phyloP scores from a whole-genome alignment of 1,139 yeast genomes.

The Yamadazyma pseudoaaseri region DNA sequence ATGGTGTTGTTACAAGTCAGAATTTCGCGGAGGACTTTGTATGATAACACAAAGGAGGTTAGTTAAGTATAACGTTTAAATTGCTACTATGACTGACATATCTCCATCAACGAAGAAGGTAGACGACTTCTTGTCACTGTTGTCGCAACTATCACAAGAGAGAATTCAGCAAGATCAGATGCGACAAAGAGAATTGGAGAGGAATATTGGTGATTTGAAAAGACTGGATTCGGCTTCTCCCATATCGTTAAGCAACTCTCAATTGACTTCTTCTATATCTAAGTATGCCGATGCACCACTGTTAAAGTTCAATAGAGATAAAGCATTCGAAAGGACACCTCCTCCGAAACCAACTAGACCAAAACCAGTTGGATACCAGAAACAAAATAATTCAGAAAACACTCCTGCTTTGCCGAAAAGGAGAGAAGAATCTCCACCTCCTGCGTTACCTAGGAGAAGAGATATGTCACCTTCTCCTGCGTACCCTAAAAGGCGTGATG shows the following conservation, averaged over 20 bases:
- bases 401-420: slow-evolving; percentile 1
- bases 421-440: slow-evolving; percentile 8
- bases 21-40: too few species aligned
- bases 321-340: slow-evolving; percentile 2
- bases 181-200: slow-evolving; percentile 11
- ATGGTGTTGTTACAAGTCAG: too few species aligned
- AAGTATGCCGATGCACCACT: slow-evolving; percentile 9
- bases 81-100: too few species aligned
- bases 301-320: slow-evolving; percentile 9
- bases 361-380: slow-evolving; percentile 2
- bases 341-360: slow-evolving; percentile 9
- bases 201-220: slow-evolving; percentile 7
- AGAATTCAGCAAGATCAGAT: slow-evolving; percentile 13
- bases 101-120: slow-evolving; percentile 14
- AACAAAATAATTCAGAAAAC: not conserved
- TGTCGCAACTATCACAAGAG: slow-evolving; percentile 15
- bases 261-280: slow-evolving; percentile 3
- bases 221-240: not conserved
- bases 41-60: too few species aligned
- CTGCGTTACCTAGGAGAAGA: slow-evolving; percentile 5
- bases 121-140: slow-evolving; percentile 14
- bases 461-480: slow-evolving; percentile 4
- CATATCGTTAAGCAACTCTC: not conserved
- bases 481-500: slow-evolving; percentile 3
- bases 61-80: too few species aligned